These are phyloP conservation scores for Hysterangium stoloniferum DNA, from an alignment of 768 basidiomycete genomes.

Conservation along the genomic window DNA sequence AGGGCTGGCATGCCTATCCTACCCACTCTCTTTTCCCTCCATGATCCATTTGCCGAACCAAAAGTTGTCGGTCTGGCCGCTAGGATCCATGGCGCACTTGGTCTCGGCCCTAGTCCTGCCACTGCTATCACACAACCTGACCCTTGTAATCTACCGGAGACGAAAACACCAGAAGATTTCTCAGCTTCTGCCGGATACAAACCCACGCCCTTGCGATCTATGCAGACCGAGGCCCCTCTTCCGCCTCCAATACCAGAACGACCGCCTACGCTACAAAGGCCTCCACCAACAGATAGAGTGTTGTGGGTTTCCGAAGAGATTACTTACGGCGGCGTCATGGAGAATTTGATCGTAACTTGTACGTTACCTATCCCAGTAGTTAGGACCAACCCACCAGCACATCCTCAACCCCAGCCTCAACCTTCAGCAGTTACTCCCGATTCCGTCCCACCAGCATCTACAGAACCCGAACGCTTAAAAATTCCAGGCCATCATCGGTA, in stretches of 20 bases:
- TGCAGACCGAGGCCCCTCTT: slow-evolving; percentile 11
- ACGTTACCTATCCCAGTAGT: background rate
- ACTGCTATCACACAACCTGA: slow-evolving; percentile 11
- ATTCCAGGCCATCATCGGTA: slow-evolving; percentile 47
- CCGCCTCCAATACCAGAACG: slow-evolving; percentile 1
- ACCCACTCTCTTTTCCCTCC: slow-evolving; percentile 77
- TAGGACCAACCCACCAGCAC: background rate
- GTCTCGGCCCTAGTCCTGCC: slow-evolving; percentile 4
- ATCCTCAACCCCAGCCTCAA: background rate
- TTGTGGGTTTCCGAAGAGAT: slow-evolving; percentile 11
- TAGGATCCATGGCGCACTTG: slow-evolving; percentile 46
- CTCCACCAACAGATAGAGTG: slow-evolving; percentile 5
- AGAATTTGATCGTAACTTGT: slow-evolving; percentile 5
- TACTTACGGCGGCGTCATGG: background rate
- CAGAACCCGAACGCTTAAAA: slow-evolving; percentile 34
- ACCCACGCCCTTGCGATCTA: background rate
- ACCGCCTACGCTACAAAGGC: background rate
- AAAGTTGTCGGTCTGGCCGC: slow-evolving; percentile 60
- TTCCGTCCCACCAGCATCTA: slow-evolving; percentile 13
- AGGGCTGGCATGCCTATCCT: slow-evolving; percentile 57
- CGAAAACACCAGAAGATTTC: slow-evolving; percentile 11
- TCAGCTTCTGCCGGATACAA: slow-evolving; percentile 2
- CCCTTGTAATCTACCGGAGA: slow-evolving; percentile 9
- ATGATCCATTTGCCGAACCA: slow-evolving; percentile 69
- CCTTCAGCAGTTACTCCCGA: background rate